Evolutionary conservation across 192 early-diverging fungal genomes (phyloP), one percentile per base, ranked within the genome.

Genomic region (Chytriomyces sp.): DNA sequence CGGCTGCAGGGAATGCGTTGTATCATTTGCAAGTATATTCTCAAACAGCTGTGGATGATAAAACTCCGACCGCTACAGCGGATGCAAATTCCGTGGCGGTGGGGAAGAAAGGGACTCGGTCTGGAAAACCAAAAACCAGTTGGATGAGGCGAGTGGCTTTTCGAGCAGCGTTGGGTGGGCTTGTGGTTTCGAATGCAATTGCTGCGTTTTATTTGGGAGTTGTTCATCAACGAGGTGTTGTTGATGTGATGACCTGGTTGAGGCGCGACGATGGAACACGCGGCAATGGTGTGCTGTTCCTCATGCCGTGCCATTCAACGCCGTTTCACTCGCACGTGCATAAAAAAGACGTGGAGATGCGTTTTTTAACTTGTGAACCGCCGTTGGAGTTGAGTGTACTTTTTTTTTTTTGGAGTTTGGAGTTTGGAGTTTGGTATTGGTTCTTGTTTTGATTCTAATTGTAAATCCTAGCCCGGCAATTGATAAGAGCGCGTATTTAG

Each of bases 271-370:
- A 73, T 64, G 5, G 20, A 24, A 50, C 61, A 50, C 35, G 53
- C 69, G 64, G 75, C 9, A 62, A 75, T 28, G 82, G 84, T 20
- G 82, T 96, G 10, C 86, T 92, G 2, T 93, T 97, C 71, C 77
- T 98, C 47, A 98, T 96, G 95, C 97, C 97, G 7, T 99, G 97
- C 69, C 96, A 99, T 78, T 99, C 96, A 5, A 97, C 97, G 4
- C 97, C 96, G n/a, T 96, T 88, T 80, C 91, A 96, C 67, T 92
- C 92, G 57, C 87, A 92, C 80, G 23, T 98, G 6, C 96, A 98
- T 73, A 9, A 48, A 45, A 47, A 80, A 11, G 77, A 83, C 20
- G 59, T 91, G 11, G 83, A 89, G 13, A 91, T 96, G 90, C 89
- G 92, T 85, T 95, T 95, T 69, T 80, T 99, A 50, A 92, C 92